Conservation (phyloP, 2,329 filamentous ascomycete species). For the Parascedosporium putredinis region DNA sequence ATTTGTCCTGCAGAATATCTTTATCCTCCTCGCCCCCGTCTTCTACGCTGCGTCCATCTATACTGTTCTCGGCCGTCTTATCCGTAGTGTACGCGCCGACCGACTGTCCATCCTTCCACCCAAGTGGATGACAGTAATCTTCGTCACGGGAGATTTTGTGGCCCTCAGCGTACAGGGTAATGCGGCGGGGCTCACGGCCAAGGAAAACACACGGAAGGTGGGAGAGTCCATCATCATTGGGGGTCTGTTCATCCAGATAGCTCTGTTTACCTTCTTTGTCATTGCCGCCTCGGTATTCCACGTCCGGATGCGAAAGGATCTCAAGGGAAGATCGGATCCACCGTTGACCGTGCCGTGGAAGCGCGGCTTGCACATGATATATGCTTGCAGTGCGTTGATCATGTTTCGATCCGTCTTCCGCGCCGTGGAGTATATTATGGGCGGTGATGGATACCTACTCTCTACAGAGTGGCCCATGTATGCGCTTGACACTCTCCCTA, state of each 20-base stretch:
- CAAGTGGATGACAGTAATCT: constrained; percentile 39
- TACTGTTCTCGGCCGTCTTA: constrained; percentile 33
- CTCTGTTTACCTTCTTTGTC: constrained; percentile 43
- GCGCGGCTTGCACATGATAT: constrained; percentile 19
- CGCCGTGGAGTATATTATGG: constrained; percentile 29
- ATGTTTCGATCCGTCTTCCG: constrained; percentile 31
- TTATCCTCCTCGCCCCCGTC: constrained; percentile 27
- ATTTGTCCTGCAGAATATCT: constrained; percentile 29
- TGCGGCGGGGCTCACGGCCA: constrained; percentile 26
- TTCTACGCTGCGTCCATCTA: constrained; percentile 35
- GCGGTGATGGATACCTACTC: constrained; percentile 23
- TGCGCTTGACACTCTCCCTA: constrained; percentile 26
- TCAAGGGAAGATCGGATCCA: neutral
- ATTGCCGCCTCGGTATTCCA: constrained; percentile 34
- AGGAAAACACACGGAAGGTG: constrained; percentile 9
- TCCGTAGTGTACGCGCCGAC: constrained; percentile 25
- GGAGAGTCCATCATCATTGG: constrained; percentile 38
- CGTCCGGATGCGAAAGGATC: constrained; percentile 11
- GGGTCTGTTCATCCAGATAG: constrained; percentile 43
- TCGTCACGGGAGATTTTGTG: constrained; percentile 43
- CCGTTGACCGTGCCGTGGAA: constrained; percentile 17
- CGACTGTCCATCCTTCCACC: constrained; percentile 21
- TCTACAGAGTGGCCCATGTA: constrained; percentile 25
- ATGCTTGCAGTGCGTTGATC: constrained; percentile 23
- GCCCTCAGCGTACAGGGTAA: constrained; percentile 39